Evolutionary conservation across 176 grass and related monocot species (phyloP), one percentile per base, ranked within the genome.

Genomic region (Alopecurus myosuroides): DNA sequence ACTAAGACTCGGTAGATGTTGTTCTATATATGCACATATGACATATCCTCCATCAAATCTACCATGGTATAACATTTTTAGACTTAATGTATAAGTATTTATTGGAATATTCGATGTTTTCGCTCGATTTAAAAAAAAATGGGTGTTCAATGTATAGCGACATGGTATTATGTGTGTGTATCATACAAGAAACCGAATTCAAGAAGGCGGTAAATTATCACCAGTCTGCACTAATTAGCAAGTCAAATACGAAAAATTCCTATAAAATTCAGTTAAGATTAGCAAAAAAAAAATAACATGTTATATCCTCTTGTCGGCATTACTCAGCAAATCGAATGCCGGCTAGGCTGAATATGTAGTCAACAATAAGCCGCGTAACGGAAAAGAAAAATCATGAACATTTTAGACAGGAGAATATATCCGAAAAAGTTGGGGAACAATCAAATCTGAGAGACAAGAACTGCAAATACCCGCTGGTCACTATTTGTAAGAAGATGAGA

Each of bases 171-270:
- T 37, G 26, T 37, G 28, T 22, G 77, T 45, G 51, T 77, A 82
- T 20, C 33, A 45, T 72, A 71, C 11, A 18, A 42, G 31, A 72
- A 64, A 85, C 33, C 11, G 52, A 15, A 48, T 77, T 82, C 20
- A n/a, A 35, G 18, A 64, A 82, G 29, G n/a, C 20, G 73, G 70
- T 52, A 70, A 75, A 81, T 42, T 35, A 88, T 92, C 78, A 95
- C 96, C 93, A 95, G 85, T 95, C 93, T 69, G 93, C 96, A 70
- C 95, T 98, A 76, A 98, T 98, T 86, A 95, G 82, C 96, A 91
- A 98, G 77, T 98, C 93, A 76, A 95, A 98, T 74, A 95, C 91
- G n/a, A 98, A 98, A 91, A 62, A 81, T 83, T 95, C 96, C 78
- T n/a, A 98, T 81, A 63, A 89, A 93, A 82, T 74, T 83, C 5